Conservation (phyloP, 1,139 yeast genomes). For the Geotrichum bryndzae region DNA sequence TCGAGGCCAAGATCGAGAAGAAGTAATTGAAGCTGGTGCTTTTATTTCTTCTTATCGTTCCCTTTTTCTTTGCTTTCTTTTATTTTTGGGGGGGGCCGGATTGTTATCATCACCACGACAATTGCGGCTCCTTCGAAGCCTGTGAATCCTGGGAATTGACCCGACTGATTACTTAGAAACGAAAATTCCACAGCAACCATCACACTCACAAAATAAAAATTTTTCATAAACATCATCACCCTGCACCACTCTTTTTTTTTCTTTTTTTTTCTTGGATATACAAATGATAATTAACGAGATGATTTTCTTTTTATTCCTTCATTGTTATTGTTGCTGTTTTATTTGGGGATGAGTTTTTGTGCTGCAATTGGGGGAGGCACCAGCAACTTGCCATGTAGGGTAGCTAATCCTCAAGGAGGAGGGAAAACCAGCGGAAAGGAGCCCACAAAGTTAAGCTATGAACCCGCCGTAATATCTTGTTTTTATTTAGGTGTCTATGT, state of each 20-base stretch:
- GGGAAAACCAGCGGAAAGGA: too few species aligned
- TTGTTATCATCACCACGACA: too few species aligned
- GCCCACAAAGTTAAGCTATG: too few species aligned
- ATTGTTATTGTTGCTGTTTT: background rate
- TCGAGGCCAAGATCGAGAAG: constrained; percentile 28
- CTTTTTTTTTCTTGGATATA: background rate
- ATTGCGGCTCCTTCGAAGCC: too few species aligned
- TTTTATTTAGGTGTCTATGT: too few species aligned
- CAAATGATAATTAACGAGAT: background rate
- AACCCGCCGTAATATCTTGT: too few species aligned
- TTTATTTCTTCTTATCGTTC: background rate
- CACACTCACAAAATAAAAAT: background rate
- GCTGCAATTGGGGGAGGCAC: too few species aligned
- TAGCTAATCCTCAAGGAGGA: too few species aligned
- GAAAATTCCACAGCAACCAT: too few species aligned
- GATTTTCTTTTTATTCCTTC: background rate
- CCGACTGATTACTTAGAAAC: too few species aligned
- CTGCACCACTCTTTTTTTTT: background rate
- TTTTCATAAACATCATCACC: background rate
- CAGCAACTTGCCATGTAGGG: too few species aligned
- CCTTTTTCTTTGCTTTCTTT: background rate
- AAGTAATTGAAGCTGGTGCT: background rate
- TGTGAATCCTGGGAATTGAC: too few species aligned
- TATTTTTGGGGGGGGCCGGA: background rate
- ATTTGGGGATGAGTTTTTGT: background rate